These are phyloP conservation scores for Verticillium klebahnii DNA, from an alignment of 2,329 filamentous ascomycete genomes.

Conservation along the genomic window DNA sequence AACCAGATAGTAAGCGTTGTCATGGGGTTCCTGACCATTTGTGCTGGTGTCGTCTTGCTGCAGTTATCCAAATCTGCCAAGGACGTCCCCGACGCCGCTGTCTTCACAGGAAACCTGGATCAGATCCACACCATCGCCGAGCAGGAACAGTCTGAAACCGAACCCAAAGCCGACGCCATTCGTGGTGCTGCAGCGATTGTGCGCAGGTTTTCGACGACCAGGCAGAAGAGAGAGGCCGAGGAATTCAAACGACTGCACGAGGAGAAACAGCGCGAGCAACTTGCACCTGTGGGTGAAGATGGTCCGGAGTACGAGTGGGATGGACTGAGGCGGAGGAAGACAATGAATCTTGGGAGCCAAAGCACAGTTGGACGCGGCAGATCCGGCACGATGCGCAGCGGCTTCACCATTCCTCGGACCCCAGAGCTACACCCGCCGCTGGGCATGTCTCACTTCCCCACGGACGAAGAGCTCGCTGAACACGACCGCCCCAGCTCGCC, in stretches of 20 bases:
- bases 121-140: slow-evolving; percentile 94
- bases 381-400: slow-evolving; percentile 2
- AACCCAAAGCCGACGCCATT: slow-evolving; percentile 94
- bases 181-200: slow-evolving; percentile 86
- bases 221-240: slow-evolving; percentile 73
- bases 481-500: slow-evolving; percentile 43
- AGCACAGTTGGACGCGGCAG: slow-evolving; percentile 9
- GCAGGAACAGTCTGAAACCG: slow-evolving; percentile 91
- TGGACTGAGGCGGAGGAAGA: slow-evolving; percentile 71
- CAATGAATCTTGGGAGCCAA: slow-evolving; percentile 37
- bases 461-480: slow-evolving; percentile 56
- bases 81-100: slow-evolving; percentile 87
- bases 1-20: slow-evolving; percentile 83
- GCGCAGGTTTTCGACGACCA: slow-evolving; percentile 69
- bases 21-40: slow-evolving; percentile 91
- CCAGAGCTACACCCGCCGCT: slow-evolving; percentile 63
- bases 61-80: slow-evolving; percentile 98
- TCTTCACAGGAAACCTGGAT: slow-evolving; percentile 89
- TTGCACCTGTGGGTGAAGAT: slow-evolving; percentile 73
- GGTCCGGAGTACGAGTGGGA: slow-evolving; percentile 80
- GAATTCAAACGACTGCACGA: slow-evolving; percentile 76
- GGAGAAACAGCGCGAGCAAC: slow-evolving; percentile 66
- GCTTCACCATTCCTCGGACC: slow-evolving; percentile 20
- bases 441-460: slow-evolving; percentile 82
- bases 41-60: slow-evolving; percentile 82